Conservation (phyloP, 2,329 filamentous ascomycete species). For the Ophiocordyceps camponoti-rufipedis region DNA sequence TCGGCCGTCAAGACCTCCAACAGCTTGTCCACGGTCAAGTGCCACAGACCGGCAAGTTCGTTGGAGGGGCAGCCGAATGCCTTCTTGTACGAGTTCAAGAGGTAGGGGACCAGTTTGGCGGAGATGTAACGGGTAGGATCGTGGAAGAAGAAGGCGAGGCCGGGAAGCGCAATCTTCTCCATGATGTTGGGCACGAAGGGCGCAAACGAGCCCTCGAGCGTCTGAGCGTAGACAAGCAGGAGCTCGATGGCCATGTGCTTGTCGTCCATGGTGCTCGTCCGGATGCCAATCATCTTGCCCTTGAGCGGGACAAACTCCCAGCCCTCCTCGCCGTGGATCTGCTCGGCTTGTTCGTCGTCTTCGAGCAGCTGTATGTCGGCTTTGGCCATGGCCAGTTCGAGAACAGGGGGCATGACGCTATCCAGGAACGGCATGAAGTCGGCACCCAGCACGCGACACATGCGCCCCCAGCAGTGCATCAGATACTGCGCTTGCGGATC, state of each 20-base stretch:
- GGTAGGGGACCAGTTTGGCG: constrained; percentile 82
- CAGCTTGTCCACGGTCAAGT: constrained; percentile 69
- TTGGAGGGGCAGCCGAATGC: constrained; percentile 66
- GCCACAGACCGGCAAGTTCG: constrained; percentile 71
- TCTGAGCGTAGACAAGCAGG: constrained; percentile 90
- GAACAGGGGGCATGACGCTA: constrained; percentile 83
- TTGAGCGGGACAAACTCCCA: constrained; percentile 96
- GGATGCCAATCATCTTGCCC: constrained; percentile 96
- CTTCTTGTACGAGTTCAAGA: constrained; percentile 88
- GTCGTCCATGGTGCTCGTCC: constrained; percentile 90
- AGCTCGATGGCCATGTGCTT: constrained; percentile 99
- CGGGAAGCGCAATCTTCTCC: constrained; percentile 88
- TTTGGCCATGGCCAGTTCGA: constrained; percentile 83
- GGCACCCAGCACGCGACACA: constrained; percentile 82
- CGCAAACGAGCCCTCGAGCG: constrained; percentile 82
- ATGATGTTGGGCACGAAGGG: constrained; percentile 85
- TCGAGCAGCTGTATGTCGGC: constrained; percentile 93
- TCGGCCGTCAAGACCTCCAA: constrained; percentile 87
- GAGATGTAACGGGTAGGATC: constrained; percentile 91
- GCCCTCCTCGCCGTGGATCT: constrained; percentile 84
- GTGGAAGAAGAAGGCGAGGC: constrained; percentile 97
- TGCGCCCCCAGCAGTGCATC: constrained; percentile 96
- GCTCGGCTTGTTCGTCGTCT: constrained; percentile 83
- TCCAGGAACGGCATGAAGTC: constrained; percentile 89
- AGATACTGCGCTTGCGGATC: constrained; percentile 94